Base-by-base conservation (phyloP, 306 rosid species). In the Echinosophora koreensis region DNA sequence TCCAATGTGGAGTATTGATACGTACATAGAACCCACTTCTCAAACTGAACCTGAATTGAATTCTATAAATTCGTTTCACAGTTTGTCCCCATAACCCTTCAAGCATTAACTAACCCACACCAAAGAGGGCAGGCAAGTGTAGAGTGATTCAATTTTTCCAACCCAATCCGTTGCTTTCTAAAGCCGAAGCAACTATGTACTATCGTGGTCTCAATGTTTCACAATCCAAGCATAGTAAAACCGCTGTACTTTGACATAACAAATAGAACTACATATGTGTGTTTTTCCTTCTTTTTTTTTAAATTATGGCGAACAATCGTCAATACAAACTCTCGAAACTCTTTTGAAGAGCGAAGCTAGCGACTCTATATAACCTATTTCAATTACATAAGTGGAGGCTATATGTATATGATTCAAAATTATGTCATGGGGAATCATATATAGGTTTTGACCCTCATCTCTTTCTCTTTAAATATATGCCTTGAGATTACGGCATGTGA, bases 131-230 rank as follows among this genome's bases (percentile, higher is more conserved):
- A 71, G 52, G 52, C 79, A 80, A 14, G 61, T 17, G 49, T 57
- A 22, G 51, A 82, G 76, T 77, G 71, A 42, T 71, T 71, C 82
- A 65, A 77, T 28, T 77, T 77, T 77, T 66, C 75, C 66, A 71
- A 55, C 82, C 68, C 82, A 38, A 71, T 82, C 82, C 65, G 37
- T 64, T 82, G 71, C 86, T 64, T 71, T 77, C 52, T 16, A 7
- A 82, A 82, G 82, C 75, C 86, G 74, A 71, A 44, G 57, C 79
- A 82, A 71, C 66, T 2, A 49, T 38, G 69, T 77, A 70, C 82
- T 55, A 5, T 56, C 41, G 44, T 37, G 16, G 27, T 71, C 82
- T 50, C 66, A 77, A 71, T 82, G 82, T 77, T 77, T 77, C 82
- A 71, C 55, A 28, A 41, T 68, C 39, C 34, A 12, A 30, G 37